Base-by-base conservation (phyloP, 2,329 filamentous ascomycete genomes). In the Ophiostoma sp. region DNA sequence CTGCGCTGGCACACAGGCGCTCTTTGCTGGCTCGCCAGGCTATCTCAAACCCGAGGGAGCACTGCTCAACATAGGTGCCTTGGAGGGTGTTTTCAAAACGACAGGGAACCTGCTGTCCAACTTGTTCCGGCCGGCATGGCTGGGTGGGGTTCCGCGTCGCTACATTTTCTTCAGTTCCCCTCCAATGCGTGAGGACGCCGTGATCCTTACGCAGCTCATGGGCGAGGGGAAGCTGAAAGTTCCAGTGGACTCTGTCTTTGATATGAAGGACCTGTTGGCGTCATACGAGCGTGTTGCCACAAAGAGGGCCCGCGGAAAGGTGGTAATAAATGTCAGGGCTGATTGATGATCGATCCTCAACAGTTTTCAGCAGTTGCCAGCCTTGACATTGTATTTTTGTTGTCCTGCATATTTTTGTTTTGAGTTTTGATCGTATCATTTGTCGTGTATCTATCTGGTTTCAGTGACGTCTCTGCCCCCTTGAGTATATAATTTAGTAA, bases 1-100 rank as follows among this genome's bases (percentile, higher is more conserved):
- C 75, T 85, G 84, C 42, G 81, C 84, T 3, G 86, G 86, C 9
- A 81, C 80, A 6, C 84, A 86, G 42, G 78, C 83, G 1, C 78
- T 88, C 42, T 87, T 84, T 75, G 74, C 77, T 7, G 74, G 82
- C 28, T 83, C 80, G 1, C 78, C 82, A 1, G 55, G 70, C 1
- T 87, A 83, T 72, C 80, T 87, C 39, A 79, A 81, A 52, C 77
- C 79, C 0, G 75, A 77, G 0, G 81, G 78, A 61, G 76, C 80
- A 28, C 87, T 81, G 70, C 70, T 81, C 52, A 80, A 74, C 50
- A 79, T 81, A 31, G 80, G 79, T 0, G 73, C 73, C 45, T 75
- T 77, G 2, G 78, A 79, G 15, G 79, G 79, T 1, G 63, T 79
- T 1, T 36, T 80, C 19, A 15, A n/a, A 0, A 59, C 31, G 1